Conservation (phyloP, 306 rosid genomes). For the Echinosophora koreensis region DNA sequence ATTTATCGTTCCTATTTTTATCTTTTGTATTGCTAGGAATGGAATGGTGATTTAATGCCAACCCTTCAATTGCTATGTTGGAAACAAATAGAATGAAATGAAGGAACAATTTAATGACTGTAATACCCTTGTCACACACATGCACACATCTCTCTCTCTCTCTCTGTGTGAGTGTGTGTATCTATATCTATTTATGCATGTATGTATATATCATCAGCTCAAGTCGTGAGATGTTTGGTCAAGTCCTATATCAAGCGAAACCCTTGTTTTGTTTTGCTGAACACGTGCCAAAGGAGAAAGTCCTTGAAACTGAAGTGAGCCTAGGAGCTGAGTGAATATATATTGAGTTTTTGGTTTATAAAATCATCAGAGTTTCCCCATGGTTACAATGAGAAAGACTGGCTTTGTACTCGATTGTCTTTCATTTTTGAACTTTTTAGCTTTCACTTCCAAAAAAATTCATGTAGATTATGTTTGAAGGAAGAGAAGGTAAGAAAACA, state of each 20-base stretch:
- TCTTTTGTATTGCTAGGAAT: not conserved
- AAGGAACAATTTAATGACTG: not conserved
- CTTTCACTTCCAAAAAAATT: conserved; percentile 26
- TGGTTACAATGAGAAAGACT: conserved; percentile 2
- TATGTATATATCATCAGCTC: no score
- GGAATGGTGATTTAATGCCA: conserved; percentile 14
- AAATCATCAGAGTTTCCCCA: not conserved
- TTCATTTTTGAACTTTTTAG: not conserved
- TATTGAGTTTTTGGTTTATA: not conserved
- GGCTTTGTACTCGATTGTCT: not conserved
- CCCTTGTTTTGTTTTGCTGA: no score
- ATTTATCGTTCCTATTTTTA: no score
- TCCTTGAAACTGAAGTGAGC: no score
- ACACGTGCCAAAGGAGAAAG: no score
- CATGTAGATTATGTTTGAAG: conserved; percentile 11
- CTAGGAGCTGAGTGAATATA: no score
- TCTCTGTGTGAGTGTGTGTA: no score
- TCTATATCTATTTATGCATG: no score
- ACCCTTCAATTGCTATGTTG: not conserved
- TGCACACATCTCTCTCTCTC: no score
- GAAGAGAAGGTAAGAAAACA: not conserved
- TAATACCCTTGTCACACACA: not conserved
- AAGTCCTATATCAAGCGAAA: no score
- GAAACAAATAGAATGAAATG: not conserved
- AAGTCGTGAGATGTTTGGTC: no score